phyloP scores from a whole-genome alignment of 2,329 filamentous ascomycete species.

The Microcyclospora pomicola region DNA sequence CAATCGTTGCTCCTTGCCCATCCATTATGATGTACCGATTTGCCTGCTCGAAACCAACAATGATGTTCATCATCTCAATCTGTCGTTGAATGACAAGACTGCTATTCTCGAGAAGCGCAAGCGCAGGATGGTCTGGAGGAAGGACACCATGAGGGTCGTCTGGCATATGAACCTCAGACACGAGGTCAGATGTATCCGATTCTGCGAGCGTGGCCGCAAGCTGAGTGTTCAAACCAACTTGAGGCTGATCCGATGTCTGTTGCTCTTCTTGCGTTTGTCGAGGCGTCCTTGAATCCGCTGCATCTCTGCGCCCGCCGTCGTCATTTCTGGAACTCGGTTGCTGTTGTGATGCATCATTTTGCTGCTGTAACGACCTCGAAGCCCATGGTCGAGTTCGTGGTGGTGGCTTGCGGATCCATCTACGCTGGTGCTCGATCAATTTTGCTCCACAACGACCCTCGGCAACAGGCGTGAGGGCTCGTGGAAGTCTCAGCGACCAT shows the following conservation, averaged over 20 bases:
- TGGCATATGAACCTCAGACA: slow-evolving; percentile 47
- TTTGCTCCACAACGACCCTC: neutral
- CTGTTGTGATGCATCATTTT: slow-evolving; percentile 1
- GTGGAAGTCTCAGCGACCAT: slow-evolving; percentile 8
- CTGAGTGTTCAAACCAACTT: slow-evolving; percentile 22
- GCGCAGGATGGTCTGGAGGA: slow-evolving; percentile 44
- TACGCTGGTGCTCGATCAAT: slow-evolving; percentile 3
- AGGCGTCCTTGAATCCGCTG: slow-evolving; percentile 2
- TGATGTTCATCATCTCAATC: slow-evolving; percentile 51
- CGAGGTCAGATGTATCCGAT: slow-evolving; percentile 34
- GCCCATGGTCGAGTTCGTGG: slow-evolving; percentile 9
- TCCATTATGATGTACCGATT: slow-evolving; percentile 54
- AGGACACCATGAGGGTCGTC: slow-evolving; percentile 47
- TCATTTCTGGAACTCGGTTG: slow-evolving; percentile 1
- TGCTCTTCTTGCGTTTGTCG: slow-evolving; percentile 6
- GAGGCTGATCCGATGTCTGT: slow-evolving; percentile 4
- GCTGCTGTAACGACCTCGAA: slow-evolving; percentile 3
- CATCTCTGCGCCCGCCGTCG: slow-evolving; percentile 1
- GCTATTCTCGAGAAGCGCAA: slow-evolving; percentile 45
- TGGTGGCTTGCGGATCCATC: slow-evolving; percentile 11
- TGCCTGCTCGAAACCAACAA: slow-evolving; percentile 53
- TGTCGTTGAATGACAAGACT: slow-evolving; percentile 49
- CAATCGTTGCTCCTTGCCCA: slow-evolving; percentile 47
- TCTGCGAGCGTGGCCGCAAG: slow-evolving; percentile 33
- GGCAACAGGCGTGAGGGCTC: slow-evolving; percentile 1